phyloP scores from a whole-genome alignment of 208 protist species.

The Crithidia sp. region DNA sequence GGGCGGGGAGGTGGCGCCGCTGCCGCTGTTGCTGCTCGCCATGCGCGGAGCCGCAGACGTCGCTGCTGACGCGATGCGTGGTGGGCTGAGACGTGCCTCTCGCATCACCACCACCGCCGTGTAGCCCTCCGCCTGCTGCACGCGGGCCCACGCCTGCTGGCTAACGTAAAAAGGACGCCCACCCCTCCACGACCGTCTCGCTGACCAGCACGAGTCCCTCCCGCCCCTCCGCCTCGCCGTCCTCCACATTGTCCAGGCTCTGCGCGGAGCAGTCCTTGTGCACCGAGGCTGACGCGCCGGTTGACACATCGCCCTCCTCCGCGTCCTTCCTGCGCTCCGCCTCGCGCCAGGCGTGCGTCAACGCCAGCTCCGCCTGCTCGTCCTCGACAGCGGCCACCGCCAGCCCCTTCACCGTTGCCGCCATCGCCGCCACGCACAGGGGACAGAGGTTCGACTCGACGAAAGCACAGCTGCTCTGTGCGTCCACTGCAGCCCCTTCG shows the following conservation, averaged over 20 bases:
- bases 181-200: conserved; percentile 49
- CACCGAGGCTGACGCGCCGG: not conserved
- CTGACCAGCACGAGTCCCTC: conserved; percentile 54
- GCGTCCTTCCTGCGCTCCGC: conserved; percentile 19
- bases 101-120: conserved; percentile 52
- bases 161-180: conserved; percentile 42
- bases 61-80: conserved; percentile 9
- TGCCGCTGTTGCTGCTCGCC: not conserved
- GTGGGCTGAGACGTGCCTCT: conserved; percentile 19
- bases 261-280: not conserved
- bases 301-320: conserved; percentile 4
- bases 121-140: conserved; percentile 58
- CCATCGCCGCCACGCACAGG: conserved; percentile 48
- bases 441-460: conserved; percentile 45
- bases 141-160: conserved; percentile 30
- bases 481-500: not conserved
- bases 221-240: not conserved
- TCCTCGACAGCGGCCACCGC: conserved; percentile 42
- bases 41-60: not conserved
- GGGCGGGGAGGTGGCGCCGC: conserved; percentile 12
- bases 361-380: conserved; percentile 28
- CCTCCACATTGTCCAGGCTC: not conserved
- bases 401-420: conserved; percentile 37
- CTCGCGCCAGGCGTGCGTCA: conserved; percentile 33
- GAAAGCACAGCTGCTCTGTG: conserved; percentile 23